These are phyloP conservation scores for Scytalidium sp. DNA, from an alignment of 2,329 filamentous ascomycete species.

Conservation along the genomic window DNA sequence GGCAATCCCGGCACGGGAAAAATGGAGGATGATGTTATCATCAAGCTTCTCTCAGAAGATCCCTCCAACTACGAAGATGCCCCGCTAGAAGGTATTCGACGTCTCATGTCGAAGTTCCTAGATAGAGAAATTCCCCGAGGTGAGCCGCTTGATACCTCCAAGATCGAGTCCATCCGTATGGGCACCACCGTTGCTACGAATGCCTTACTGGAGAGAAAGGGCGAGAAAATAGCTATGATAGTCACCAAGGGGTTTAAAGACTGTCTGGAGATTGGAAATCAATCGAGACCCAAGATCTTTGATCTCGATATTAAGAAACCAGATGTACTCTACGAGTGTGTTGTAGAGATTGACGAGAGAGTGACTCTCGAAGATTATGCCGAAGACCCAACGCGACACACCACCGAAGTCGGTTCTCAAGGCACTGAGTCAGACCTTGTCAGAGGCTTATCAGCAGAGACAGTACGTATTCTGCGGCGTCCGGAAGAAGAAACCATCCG, in stretches of 20 bases:
- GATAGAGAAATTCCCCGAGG: slow-evolving; percentile 75
- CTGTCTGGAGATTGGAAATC: slow-evolving; percentile 85
- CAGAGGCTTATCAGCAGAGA: slow-evolving; percentile 70
- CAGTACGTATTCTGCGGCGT: slow-evolving; percentile 65
- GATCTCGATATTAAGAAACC: slow-evolving; percentile 85
- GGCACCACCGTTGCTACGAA: slow-evolving; percentile 95
- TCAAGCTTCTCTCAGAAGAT: slow-evolving; percentile 88
- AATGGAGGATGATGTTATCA: slow-evolving; percentile 74
- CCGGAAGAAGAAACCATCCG: slow-evolving; percentile 56
- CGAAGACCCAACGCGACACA: slow-evolving; percentile 70
- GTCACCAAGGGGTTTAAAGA: slow-evolving; percentile 88
- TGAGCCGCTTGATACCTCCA: slow-evolving; percentile 72
- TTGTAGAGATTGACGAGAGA: slow-evolving; percentile 87
- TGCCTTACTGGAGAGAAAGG: slow-evolving; percentile 84
- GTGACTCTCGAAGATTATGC: slow-evolving; percentile 91
- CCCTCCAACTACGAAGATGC: slow-evolving; percentile 89
- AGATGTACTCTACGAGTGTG: slow-evolving; percentile 79
- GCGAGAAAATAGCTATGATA: slow-evolving; percentile 82
- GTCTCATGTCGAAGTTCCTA: slow-evolving; percentile 77
- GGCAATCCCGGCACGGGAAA: slow-evolving; percentile 70
- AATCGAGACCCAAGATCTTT: slow-evolving; percentile 86
- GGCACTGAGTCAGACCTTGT: slow-evolving; percentile 56
- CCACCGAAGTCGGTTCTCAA: slow-evolving; percentile 52
- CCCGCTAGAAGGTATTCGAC: slow-evolving; percentile 84
- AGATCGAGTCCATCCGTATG: slow-evolving; percentile 92